Conservation (phyloP, 2,329 filamentous ascomycete genomes). For the Pseudogymnoascus sp. region DNA sequence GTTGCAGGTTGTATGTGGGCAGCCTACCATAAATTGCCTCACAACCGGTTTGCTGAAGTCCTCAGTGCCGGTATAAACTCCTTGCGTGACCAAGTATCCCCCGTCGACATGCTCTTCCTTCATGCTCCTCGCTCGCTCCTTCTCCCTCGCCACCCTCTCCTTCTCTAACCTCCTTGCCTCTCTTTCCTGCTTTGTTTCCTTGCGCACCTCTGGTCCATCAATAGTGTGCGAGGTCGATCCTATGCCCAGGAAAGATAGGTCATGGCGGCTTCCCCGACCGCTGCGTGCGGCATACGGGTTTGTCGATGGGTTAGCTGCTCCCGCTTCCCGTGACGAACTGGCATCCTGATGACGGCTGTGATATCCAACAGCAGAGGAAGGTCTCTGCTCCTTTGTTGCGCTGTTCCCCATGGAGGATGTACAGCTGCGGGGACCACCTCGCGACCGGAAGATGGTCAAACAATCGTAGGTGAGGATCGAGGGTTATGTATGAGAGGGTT, state of each 20-base stretch:
- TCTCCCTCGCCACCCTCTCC: conserved; percentile 66
- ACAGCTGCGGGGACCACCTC: conserved; percentile 7
- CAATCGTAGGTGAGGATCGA: not conserved
- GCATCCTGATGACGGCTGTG: conserved; percentile 7
- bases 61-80: conserved; percentile 84
- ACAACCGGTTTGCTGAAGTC: conserved; percentile 89
- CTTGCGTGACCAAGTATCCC: conserved; percentile 87
- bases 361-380: not conserved
- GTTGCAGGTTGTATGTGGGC: not conserved
- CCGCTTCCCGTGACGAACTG: conserved; percentile 20
- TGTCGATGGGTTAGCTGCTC: conserved; percentile 12
- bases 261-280: conserved; percentile 25
- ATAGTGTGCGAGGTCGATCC: conserved; percentile 19
- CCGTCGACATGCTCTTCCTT: conserved; percentile 90
- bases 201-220: conserved; percentile 41
- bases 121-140: conserved; percentile 86
- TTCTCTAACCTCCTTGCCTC: conserved; percentile 80
- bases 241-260: conserved; percentile 28
- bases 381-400: conserved; percentile 10
- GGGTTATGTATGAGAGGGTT: not conserved
- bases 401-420: conserved; percentile 12
- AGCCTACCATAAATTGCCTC: conserved; percentile 76
- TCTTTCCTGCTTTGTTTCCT: conserved; percentile 85
- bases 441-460: conserved; percentile 6
- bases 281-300: conserved; percentile 21